Evolutionary conservation across 192 early-diverging fungal genomes (phyloP).

Genomic region (Umbelopsis sp.): DNA sequence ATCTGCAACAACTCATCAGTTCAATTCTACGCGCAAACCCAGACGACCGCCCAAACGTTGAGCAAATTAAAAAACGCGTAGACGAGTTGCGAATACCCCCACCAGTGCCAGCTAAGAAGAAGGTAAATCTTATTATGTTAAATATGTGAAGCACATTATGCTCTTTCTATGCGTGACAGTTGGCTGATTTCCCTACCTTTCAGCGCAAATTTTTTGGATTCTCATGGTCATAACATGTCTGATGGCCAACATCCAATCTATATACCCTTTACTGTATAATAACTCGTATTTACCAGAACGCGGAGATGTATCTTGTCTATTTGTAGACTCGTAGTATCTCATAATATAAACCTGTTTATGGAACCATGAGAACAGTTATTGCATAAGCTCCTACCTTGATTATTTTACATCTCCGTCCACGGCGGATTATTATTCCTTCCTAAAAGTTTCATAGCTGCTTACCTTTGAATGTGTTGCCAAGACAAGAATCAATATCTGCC

Average conservation of each 20-base stretch:
- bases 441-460: not conserved
- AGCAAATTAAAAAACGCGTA: conserved; percentile 70
- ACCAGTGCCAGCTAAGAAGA: conserved; percentile 1
- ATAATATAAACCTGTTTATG: not conserved
- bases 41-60: conserved; percentile 76
- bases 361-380: not conserved
- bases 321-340: no score
- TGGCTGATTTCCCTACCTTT: no score
- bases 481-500: not conserved
- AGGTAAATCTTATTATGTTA: not conserved
- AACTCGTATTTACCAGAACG: no score
- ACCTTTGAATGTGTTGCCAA: not conserved
- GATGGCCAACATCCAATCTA: no score
- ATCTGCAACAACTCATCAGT: conserved; percentile 59
- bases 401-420: conserved; percentile 14
- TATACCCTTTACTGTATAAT: no score
- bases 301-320: no score
- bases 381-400: not conserved
- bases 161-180: no score
- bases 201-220: no score
- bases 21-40: conserved; percentile 82
- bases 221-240: no score
- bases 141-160: no score
- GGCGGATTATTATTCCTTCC: not conserved
- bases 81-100: conserved; percentile 50